Evolutionary conservation across 164 flowering plant genomes (phyloP).

Genomic region (Houttuynia cordata): DNA sequence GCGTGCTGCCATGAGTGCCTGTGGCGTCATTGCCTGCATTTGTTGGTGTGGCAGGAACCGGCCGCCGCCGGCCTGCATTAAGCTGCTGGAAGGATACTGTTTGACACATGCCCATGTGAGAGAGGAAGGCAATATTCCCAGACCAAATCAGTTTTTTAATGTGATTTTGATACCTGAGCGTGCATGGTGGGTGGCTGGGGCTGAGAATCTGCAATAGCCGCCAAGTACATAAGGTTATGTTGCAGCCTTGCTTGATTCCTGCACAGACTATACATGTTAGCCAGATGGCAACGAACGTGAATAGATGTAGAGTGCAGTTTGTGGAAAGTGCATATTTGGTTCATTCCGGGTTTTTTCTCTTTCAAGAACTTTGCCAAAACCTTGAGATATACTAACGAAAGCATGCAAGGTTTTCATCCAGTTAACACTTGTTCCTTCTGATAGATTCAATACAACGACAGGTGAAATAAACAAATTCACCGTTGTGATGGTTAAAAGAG

Average conservation of each 20-base stretch:
- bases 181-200: slow-evolving; percentile 78
- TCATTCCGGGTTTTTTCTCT: too few relatives aligned
- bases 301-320: too few relatives aligned
- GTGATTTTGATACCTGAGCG: slow-evolving; percentile 41
- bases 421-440: too few relatives aligned
- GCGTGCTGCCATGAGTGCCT: slow-evolving; percentile 75
- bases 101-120: not conserved
- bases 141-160: not conserved
- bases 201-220: slow-evolving; percentile 96
- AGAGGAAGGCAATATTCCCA: not conserved
- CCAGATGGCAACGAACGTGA: not conserved
- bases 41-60: slow-evolving; percentile 82
- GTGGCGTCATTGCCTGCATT: slow-evolving; percentile 68
- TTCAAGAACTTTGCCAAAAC: too few relatives aligned
- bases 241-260: slow-evolving; percentile 87
- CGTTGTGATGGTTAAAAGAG: too few relatives aligned
- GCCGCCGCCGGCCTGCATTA: slow-evolving; percentile 56
- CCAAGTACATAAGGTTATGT: slow-evolving; percentile 84
- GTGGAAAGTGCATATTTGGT: not conserved
- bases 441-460: too few relatives aligned
- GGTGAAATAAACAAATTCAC: too few relatives aligned
- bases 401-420: too few relatives aligned
- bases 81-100: slow-evolving; percentile 42
- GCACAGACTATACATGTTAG: slow-evolving; percentile 4
- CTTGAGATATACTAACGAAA: too few relatives aligned